Evolutionary conservation across 2,329 filamentous ascomycete species (phyloP).

Genomic region (Calonectria multiphialidica): DNA sequence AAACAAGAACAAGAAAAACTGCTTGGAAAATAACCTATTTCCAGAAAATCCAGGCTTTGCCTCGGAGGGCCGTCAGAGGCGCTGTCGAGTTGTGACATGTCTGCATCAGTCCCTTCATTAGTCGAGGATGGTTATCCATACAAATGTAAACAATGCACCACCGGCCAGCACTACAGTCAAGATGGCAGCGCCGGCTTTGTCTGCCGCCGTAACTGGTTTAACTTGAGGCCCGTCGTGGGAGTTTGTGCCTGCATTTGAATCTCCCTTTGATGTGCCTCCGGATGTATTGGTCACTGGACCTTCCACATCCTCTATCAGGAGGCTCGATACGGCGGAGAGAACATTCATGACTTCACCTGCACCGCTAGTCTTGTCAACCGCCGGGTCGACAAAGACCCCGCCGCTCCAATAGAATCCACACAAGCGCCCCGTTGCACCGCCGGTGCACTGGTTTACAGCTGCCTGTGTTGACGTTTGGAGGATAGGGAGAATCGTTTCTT

Average conservation of each 20-base stretch:
- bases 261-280: slow-evolving; percentile 63
- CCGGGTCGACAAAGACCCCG: slow-evolving; percentile 57
- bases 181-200: slow-evolving; percentile 62
- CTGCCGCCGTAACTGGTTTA: slow-evolving; percentile 55
- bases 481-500: slow-evolving; percentile 66
- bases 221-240: slow-evolving; percentile 47
- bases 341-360: slow-evolving; percentile 72
- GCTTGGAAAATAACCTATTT: too few relatives aligned
- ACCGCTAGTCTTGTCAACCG: slow-evolving; percentile 66
- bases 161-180: slow-evolving; percentile 59
- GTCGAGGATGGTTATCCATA: slow-evolving; percentile 62
- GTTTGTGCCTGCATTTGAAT: slow-evolving; percentile 53
- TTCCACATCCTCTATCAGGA: slow-evolving; percentile 56
- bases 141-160: slow-evolving; percentile 58
- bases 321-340: slow-evolving; percentile 64
- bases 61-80: too few relatives aligned
- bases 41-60: too few relatives aligned
- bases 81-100: too few relatives aligned
- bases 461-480: slow-evolving; percentile 69
- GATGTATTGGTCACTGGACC: slow-evolving; percentile 58
- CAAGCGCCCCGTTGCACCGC: slow-evolving; percentile 65
- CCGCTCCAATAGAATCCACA: slow-evolving; percentile 75
- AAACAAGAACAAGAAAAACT: too few relatives aligned
- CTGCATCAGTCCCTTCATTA: too few relatives aligned
- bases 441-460: slow-evolving; percentile 72